Evolutionary conservation across 768 basidiomycete genomes (phyloP).

Genomic region (Russula ochroleuca): DNA sequence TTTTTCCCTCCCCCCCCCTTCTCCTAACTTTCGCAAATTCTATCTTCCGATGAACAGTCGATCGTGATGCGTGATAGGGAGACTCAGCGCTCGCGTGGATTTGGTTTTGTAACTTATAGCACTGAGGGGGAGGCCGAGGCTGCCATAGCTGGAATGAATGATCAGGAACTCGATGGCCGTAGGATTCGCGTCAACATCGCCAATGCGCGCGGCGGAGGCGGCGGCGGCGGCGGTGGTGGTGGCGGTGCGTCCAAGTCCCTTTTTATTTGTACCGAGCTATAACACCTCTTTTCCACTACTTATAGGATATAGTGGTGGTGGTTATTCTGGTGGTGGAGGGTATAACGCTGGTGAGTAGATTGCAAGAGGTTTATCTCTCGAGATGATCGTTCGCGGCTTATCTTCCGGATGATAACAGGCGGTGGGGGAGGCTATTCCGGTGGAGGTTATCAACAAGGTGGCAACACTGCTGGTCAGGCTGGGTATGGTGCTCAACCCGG

Average conservation of each 20-base stretch:
- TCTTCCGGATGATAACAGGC: neutral
- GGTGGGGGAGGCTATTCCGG: constrained; percentile 32
- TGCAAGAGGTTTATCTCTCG: neutral
- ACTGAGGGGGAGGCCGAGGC: constrained; percentile 60
- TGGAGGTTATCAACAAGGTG: constrained; percentile 32
- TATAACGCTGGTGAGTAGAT: constrained; percentile 11
- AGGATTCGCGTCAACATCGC: constrained; percentile 85
- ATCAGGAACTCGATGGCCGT: constrained; percentile 90
- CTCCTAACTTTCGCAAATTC: no score
- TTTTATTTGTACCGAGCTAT: neutral
- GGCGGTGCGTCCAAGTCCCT: constrained; percentile 36
- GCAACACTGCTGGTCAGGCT: constrained; percentile 33
- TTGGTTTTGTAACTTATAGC: constrained; percentile 88
- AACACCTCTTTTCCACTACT: neutral
- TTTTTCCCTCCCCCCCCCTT: neutral
- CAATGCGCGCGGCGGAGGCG: constrained; percentile 58
- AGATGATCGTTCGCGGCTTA: neutral
- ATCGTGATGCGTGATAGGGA: constrained; percentile 99
- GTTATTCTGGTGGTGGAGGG: constrained; percentile 24
- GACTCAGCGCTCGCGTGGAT: constrained; percentile 94
- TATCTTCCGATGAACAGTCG: constrained; percentile 53
- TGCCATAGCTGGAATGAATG: constrained; percentile 76
- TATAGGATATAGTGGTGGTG: constrained; percentile 35
- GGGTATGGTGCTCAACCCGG: constrained; percentile 28
- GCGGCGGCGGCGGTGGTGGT: constrained; percentile 37